Base-by-base conservation (phyloP, 148 eudicot genomes). In the Persicaria maculosa region DNA sequence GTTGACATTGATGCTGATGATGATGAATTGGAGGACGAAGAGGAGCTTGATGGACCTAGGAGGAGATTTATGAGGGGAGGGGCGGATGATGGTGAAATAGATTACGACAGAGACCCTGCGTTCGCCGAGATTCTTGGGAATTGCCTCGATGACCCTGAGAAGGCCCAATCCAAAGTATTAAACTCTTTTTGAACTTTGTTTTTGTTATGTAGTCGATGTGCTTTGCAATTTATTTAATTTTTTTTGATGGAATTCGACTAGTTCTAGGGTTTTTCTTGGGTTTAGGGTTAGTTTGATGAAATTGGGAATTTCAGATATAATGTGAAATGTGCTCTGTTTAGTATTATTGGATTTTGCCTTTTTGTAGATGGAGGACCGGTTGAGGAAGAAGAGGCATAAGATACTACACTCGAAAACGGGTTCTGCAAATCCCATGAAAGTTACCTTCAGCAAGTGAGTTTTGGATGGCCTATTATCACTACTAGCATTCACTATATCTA, bases 391-490 rank as follows among this genome's bases (percentile, higher is more conserved):
- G 80, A 84, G 91, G 82, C 81, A 85, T 85, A 92, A 81, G 72
- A 90, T 95, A 65, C 45, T 92, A 74, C 98, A 95, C 58, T 76
- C 89, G 0, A 95, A 95, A 81, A 95, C 92, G 9, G 98, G 98
- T 80, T 95, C 98, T 7, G 83, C 84, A 4, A 69, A 59, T 17
- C 96, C 97, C 71, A 90, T 90, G 87, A 81, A 83, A 77, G 96
- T 95, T 61, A 79, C 68, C 54, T 88, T 95, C 72, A 92, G 86
- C 81, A 83, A 90, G 98, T 95, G 81, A 86, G 90, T 76, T 65
- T 40, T 16, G n/a, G 68, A 64, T 62, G 31, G 5, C 10, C 52
- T 48, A 9, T 3, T 12, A 9, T 50, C 14, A 53, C 57, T 14
- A 53, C 15, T 14, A 50, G 17, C 57, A 53, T 14, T 53, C 57